Conservation (phyloP, 257 asterid species). For the Solanum rostratum region DNA sequence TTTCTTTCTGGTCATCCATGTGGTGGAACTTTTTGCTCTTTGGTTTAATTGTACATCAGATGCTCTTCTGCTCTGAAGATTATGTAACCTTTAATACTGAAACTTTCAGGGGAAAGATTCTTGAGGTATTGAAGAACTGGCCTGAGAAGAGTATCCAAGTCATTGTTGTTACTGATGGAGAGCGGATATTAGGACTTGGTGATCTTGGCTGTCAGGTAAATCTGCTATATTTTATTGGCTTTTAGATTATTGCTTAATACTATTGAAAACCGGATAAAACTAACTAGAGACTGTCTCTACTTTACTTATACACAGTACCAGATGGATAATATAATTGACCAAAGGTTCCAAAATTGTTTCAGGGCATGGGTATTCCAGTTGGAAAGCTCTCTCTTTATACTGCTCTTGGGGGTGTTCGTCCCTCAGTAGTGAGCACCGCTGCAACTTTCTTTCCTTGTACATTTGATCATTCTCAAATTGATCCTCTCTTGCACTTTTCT, state of each 20-base stretch:
- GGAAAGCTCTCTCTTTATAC: constrained; percentile 92
- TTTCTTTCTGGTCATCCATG: not conserved
- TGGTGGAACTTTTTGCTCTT: not conserved
- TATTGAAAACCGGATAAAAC: not conserved
- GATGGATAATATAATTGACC: not conserved
- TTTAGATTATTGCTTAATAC: not conserved
- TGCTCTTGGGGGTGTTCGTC: constrained; percentile 96
- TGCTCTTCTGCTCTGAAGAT: not conserved
- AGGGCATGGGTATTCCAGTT: constrained; percentile 99
- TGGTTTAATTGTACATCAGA: not conserved
- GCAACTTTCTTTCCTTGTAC: not conserved
- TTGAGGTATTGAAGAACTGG: constrained; percentile 89
- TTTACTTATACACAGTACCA: not conserved
- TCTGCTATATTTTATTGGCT: not conserved
- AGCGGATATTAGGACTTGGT: constrained; percentile 92
- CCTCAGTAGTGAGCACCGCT: constrained; percentile 67
- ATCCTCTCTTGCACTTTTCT: not conserved
- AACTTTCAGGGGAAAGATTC: constrained; percentile 63
- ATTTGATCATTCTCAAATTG: not conserved
- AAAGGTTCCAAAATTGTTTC: constrained; percentile 6
- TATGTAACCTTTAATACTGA: not conserved
- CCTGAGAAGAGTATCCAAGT: constrained; percentile 84
- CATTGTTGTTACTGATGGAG: constrained; percentile 94
- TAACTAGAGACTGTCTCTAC: not conserved
- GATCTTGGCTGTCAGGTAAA: constrained; percentile 96